A percentile compares a stretch with the other conserved stretches of the same genome.
phyloP scores from a whole-genome alignment of 164 flowering plant genomes.

The Nelumbo lutea region DNA sequence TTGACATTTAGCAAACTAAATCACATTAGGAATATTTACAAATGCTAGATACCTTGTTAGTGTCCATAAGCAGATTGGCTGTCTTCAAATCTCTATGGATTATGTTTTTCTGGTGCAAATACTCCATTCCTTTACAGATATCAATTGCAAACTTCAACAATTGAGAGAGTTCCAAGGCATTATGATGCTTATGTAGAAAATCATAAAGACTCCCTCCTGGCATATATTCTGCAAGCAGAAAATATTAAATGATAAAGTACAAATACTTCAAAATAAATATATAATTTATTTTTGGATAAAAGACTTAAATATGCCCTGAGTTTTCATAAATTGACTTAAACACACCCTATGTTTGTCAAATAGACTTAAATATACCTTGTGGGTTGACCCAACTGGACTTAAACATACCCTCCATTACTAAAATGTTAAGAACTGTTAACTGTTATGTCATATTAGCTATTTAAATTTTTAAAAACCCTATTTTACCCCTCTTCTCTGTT shows the following conservation, averaged over 20 bases:
- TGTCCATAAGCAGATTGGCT: slow-evolving; percentile 90
- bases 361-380: too few species aligned
- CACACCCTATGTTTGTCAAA: too few species aligned
- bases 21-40: not conserved
- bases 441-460: too few species aligned
- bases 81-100: slow-evolving; percentile 96
- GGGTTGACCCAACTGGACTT: too few species aligned
- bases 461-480: too few species aligned
- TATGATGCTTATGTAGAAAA: slow-evolving; percentile 69
- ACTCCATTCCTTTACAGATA: slow-evolving; percentile 94
- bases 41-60: slow-evolving; percentile 46
- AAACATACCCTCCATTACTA: too few species aligned
- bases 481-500: too few species aligned
- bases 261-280: not conserved
- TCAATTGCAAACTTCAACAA: slow-evolving; percentile 81
- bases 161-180: slow-evolving; percentile 46
- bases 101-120: slow-evolving; percentile 77
- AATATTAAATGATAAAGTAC: slow-evolving; percentile 7
- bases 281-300: too few species aligned
- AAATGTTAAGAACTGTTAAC: too few species aligned
- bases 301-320: too few species aligned
- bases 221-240: slow-evolving; percentile 77
- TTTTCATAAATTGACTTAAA: too few species aligned
- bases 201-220: slow-evolving; percentile 93
- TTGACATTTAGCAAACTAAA: not conserved